Evolutionary conservation across 345 rosid genomes (phyloP), one percentile per base, ranked within the genome.

Genomic region (Stellera chamaejasme): DNA sequence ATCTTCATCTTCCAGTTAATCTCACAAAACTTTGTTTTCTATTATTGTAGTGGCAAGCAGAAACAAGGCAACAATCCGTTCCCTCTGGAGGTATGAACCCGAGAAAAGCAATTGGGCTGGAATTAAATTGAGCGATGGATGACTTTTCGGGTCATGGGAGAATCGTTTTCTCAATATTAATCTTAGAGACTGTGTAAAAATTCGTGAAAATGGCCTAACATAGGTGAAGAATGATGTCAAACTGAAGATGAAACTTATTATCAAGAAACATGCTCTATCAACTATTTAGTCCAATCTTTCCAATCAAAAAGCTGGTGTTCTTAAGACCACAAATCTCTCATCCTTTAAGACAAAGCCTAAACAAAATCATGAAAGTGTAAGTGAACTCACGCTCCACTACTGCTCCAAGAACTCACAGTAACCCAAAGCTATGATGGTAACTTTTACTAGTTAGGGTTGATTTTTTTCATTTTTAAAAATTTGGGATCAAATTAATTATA

Each of bases 111-210:
- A 83, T 75, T 94, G 99, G 99, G 97, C 52, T 90, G 97, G 97
- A 87, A 94, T 72, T 94, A 96, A 97, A 52, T 94, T 72, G 99
- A 94, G 74, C 79, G 99, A 75, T 94, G 99, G 97, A 87, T 94
- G 99, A 97, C 99, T 56, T 97, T 94, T 63, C 97, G n/a, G 99
- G 39, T 96, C 99, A 46, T 90, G 99, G 97, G 97, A 94, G 77
- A 94, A 87, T 27, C 85, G 99, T 63, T 85, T 90, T 79, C 97
- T 90, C 26, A 97, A 90, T 69, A 82, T 69, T 61, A 93, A 89
- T 71, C 80, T 87, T 45, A 82, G 71, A 58, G 99, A 90, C 52
- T 94, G 91, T 43, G 82, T 76, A 10, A 83, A 62, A 74, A 16
- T 82, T 75, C 66, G 48, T 45, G 97, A 87, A 59, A 69, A 78